Evolutionary conservation across 2,329 filamentous ascomycete species (phyloP).

Genomic region (Dactylellina leptospora): DNA sequence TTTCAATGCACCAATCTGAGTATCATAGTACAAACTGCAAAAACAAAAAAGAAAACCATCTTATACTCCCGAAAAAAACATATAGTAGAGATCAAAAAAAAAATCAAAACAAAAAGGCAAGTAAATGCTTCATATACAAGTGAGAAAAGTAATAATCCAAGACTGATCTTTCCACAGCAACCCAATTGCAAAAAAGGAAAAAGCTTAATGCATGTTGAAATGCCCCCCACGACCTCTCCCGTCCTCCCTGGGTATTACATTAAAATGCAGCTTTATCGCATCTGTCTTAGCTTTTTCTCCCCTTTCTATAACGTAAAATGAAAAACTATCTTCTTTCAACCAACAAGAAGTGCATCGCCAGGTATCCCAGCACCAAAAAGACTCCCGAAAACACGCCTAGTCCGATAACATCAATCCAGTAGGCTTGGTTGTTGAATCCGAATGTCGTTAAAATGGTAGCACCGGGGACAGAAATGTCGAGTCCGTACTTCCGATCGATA

Average conservation of each 20-base stretch:
- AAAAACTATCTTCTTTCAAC: conserved; percentile 70
- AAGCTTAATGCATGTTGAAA: conserved; percentile 2
- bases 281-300: neutral
- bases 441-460: conserved; percentile 94
- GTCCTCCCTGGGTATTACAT: conserved; percentile 8
- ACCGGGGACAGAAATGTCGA: conserved; percentile 95
- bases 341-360: conserved; percentile 90
- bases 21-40: conserved; percentile 10
- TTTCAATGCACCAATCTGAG: conserved; percentile 40
- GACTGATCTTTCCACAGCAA: too few relatives aligned
- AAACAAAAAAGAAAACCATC: conserved; percentile 13
- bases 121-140: conserved; percentile 35
- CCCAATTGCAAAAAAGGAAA: conserved; percentile 1
- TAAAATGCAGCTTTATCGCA: neutral
- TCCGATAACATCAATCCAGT: conserved; percentile 85
- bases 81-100: too few relatives aligned
- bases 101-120: conserved; percentile 3
- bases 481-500: conserved; percentile 91
- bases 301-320: neutral
- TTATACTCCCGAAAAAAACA: conserved; percentile 18
- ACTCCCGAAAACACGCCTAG: conserved; percentile 80
- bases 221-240: conserved; percentile 16
- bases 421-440: conserved; percentile 85
- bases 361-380: conserved; percentile 88
- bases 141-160: too few relatives aligned